Conservation (phyloP, 352 stramenopile species). For the Phytophthora ohioensis region DNA sequence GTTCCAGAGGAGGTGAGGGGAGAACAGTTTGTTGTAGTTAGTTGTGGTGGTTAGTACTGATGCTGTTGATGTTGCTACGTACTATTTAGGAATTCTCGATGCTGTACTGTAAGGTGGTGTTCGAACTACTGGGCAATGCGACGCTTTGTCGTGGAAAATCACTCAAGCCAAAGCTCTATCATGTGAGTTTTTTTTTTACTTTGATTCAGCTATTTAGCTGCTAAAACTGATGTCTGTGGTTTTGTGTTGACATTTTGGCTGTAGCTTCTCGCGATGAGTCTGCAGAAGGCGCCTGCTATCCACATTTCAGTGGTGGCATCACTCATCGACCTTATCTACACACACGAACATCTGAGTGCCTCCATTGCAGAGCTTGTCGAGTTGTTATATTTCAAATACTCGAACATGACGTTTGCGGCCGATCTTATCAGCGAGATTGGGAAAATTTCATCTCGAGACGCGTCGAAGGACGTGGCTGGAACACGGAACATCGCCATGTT, state of each 20-base stretch:
- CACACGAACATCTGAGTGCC: constrained; percentile 71
- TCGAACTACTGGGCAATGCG: constrained; percentile 73
- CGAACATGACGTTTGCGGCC: constrained; percentile 67
- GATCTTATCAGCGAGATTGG: constrained; percentile 83
- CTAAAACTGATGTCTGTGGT: no score
- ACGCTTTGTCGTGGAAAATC: constrained; percentile 67
- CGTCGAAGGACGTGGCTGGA: constrained; percentile 75
- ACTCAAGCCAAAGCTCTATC: constrained; percentile 73
- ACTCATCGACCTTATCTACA: constrained; percentile 79
- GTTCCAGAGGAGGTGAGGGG: constrained; percentile 69
- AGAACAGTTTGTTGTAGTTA: not conserved
- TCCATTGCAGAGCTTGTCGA: constrained; percentile 71
- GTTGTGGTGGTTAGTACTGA: not conserved
- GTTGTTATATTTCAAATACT: constrained; percentile 66
- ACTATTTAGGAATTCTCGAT: constrained; percentile 72
- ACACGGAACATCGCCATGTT: constrained; percentile 83
- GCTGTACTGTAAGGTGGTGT: constrained; percentile 75
- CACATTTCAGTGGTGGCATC: constrained; percentile 77
- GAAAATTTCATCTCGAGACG: constrained; percentile 73
- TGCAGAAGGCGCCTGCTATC: constrained; percentile 70
- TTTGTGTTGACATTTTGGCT: constrained; percentile 5
- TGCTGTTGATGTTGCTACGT: not conserved
- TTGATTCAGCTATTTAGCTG: not conserved
- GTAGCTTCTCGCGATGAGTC: constrained; percentile 67
- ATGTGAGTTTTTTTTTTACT: constrained; percentile 46